Evolutionary conservation across 2,329 filamentous ascomycete species (phyloP).

Genomic region (Penicillium janthinellum): DNA sequence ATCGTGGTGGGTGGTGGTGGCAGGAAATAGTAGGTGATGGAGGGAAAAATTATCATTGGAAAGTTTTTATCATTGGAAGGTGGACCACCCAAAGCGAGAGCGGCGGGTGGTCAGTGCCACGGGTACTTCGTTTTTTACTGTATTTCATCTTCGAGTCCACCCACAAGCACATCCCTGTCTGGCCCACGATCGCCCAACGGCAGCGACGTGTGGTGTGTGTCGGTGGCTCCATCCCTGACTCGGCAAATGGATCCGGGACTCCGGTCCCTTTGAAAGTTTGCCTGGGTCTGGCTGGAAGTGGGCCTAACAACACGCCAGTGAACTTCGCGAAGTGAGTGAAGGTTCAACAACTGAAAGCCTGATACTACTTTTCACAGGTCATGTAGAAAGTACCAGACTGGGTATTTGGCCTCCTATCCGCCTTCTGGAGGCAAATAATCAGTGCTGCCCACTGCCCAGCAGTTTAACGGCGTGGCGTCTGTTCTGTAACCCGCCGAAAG

Average conservation of each 20-base stretch:
- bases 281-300: neutral
- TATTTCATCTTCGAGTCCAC: neutral
- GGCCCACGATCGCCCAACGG: constrained; percentile 16
- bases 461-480: neutral
- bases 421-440: neutral
- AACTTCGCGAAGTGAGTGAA: too few species aligned
- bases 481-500: neutral
- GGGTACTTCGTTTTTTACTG: neutral
- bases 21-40: too few species aligned
- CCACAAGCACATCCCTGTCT: constrained; percentile 1
- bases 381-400: constrained; percentile 5
- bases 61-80: too few species aligned
- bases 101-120: too few species aligned
- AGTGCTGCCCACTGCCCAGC: neutral
- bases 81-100: too few species aligned
- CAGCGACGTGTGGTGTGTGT: constrained; percentile 7
- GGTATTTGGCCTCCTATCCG: neutral
- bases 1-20: too few species aligned
- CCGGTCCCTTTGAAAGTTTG: neutral
- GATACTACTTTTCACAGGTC: too few species aligned
- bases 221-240: constrained; percentile 12
- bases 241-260: constrained; percentile 4
- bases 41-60: too few species aligned
- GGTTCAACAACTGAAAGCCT: too few species aligned
- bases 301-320: neutral